Conservation (phyloP, 116 monocot genomes). For the Papilionanthe hybrid region DNA sequence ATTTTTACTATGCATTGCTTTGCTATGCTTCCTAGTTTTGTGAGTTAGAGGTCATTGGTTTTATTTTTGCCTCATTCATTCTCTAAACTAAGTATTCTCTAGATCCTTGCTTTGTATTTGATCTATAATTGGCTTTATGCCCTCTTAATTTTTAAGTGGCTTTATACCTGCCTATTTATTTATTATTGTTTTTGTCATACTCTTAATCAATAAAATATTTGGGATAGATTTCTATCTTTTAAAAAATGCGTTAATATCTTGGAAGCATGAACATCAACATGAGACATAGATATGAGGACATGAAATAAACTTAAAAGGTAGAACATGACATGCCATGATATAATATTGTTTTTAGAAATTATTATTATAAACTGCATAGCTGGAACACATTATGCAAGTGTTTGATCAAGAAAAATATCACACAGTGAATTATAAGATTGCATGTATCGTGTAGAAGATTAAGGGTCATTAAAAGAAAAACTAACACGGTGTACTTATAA, state of each 20-base stretch:
- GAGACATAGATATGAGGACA: too few species aligned
- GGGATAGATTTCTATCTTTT: neutral
- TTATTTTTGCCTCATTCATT: neutral
- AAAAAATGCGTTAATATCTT: neutral
- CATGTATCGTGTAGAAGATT: too few species aligned
- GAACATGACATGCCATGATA: too few species aligned
- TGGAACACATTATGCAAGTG: too few species aligned
- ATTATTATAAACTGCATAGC: too few species aligned
- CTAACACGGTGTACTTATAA: too few species aligned
- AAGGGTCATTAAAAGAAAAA: too few species aligned
- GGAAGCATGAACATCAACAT: neutral
- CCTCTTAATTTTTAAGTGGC: neutral
- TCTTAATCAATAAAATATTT: neutral
- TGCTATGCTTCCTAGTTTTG: neutral
- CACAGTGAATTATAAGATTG: too few species aligned
- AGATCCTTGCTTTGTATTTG: neutral
- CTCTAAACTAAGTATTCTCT: neutral
- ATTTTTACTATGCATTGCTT: too few species aligned
- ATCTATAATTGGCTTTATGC: neutral
- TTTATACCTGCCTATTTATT: neutral
- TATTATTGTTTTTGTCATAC: neutral
- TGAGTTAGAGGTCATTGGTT: neutral
- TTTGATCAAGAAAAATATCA: too few species aligned
- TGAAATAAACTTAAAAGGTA: too few species aligned
- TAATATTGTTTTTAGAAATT: too few species aligned